Evolutionary conservation across 352 stramenopile genomes (phyloP).

Genomic region (Stephanocyclus meneghinianus): DNA sequence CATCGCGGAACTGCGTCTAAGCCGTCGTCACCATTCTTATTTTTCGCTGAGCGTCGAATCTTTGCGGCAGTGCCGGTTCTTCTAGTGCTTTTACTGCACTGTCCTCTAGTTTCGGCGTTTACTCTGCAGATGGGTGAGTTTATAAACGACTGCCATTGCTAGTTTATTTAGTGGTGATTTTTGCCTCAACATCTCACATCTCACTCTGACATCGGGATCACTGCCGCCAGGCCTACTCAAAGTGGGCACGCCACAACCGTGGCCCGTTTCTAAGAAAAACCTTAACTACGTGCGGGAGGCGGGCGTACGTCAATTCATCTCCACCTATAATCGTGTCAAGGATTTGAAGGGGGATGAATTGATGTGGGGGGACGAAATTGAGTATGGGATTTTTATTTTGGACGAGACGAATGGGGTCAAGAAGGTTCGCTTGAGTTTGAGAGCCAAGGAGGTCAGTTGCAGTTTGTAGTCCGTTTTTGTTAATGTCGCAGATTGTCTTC

Average conservation of each 20-base stretch:
- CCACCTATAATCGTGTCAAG: slow-evolving; percentile 94
- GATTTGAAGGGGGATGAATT: slow-evolving; percentile 92
- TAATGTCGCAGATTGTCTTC: neutral
- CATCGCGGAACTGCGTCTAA: neutral
- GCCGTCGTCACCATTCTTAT: neutral
- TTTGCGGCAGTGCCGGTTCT: neutral
- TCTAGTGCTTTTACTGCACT: neutral
- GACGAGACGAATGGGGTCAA: slow-evolving; percentile 83
- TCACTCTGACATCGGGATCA: slow-evolving; percentile 2
- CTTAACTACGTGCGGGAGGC: slow-evolving; percentile 92
- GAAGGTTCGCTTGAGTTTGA: slow-evolving; percentile 88
- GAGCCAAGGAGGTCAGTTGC: slow-evolving; percentile 86
- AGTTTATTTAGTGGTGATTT: neutral
- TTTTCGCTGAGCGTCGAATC: neutral
- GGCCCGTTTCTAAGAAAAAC: slow-evolving; percentile 93
- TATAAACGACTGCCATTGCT: neutral
- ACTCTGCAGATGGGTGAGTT: slow-evolving; percentile 44
- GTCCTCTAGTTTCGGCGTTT: slow-evolving; percentile 20
- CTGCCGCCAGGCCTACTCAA: slow-evolving; percentile 73
- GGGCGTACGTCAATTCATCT: slow-evolving; percentile 96
- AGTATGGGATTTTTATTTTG: slow-evolving; percentile 97
- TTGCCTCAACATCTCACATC: neutral
- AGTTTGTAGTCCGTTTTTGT: slow-evolving; percentile 28
- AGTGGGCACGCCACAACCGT: slow-evolving; percentile 93
- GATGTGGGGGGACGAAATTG: slow-evolving; percentile 98